Base-by-base conservation (phyloP, 768 basidiomycete genomes). In the Leucogyrophana mollusca region DNA sequence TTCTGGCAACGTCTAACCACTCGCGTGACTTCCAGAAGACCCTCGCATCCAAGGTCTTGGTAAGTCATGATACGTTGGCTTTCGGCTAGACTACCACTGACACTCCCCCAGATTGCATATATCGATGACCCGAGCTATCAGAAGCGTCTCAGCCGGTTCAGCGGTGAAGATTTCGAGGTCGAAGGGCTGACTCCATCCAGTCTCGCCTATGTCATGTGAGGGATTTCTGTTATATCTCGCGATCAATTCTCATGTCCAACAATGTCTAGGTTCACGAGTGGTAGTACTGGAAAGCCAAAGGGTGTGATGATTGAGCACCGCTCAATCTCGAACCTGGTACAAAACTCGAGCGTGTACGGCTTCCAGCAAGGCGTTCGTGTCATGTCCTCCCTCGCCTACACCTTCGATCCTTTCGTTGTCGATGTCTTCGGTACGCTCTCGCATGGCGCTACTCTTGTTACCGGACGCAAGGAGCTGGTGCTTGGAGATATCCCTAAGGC, bases 121-220 rank as follows among this genome's bases (percentile, higher is more conserved):
- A 64, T 63, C 25, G 57, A 64, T 33, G 62, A 64, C 14, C 38
- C 62, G 9, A 59, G 55, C 44, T 64, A 61, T 42, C 58, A 54
- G 23, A 64, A 49, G 39, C 61, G 57, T 13, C 44, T 64, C 5
- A 43, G 13, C n/a, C 18, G 47, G n/a, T n/a, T n/a, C n/a, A n/a
- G n/a, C n/a, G n/a, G n/a, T n/a, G 7, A 59, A 60, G 45, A 49
- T 57, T 7, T 45, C 54, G 10, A 46, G n/a, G n/a, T 57, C 4
- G 49, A 59, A 42, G 52, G 51, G 1, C 47, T 57, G 34, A 46
- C 53, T 3, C 49, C 65, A 2, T 52, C 58, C 9, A 55, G 53
- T 23, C 46, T 56, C 13, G 52, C 53, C 21, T 58, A 58, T 32
- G 47, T 67, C 24, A 62, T 66, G 61, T 64, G 33, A 17, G 59